Conservation (phyloP, 768 basidiomycete species). For the Coprinopsis sp. region DNA sequence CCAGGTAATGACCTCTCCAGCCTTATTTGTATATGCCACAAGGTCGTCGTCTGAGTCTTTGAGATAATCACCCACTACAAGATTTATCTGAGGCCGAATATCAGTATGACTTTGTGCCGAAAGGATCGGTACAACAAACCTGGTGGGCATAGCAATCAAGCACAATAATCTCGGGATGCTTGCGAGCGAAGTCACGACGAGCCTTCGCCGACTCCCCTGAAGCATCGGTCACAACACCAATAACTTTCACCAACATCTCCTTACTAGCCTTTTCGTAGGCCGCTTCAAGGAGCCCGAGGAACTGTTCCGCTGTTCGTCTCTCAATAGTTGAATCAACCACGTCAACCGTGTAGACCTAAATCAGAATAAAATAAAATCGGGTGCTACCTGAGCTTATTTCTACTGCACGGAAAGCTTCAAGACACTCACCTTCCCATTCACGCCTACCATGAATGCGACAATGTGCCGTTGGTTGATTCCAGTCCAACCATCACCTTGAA, state of each 20-base stretch:
- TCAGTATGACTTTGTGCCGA: neutral
- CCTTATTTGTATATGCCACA: constrained; percentile 18
- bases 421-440: neutral
- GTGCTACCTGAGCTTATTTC: neutral
- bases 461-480: constrained; percentile 28
- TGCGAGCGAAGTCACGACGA: constrained; percentile 7
- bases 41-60: constrained; percentile 18
- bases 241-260: constrained; percentile 22
- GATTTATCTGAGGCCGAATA: constrained; percentile 27
- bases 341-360: constrained; percentile 27
- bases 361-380: no score
- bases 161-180: constrained; percentile 21
- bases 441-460: constrained; percentile 27
- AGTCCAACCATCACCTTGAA: constrained; percentile 34
- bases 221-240: constrained; percentile 31
- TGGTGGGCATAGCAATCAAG: constrained; percentile 30
- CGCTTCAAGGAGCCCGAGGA: constrained; percentile 19
- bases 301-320: constrained; percentile 25
- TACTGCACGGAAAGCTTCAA: neutral
- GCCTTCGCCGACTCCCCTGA: constrained; percentile 31
- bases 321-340: constrained; percentile 29
- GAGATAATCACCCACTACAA: constrained; percentile 38
- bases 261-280: constrained; percentile 17
- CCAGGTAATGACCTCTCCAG: constrained; percentile 37
- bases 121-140: constrained; percentile 4